Conservation (phyloP, 1,139 yeast species). For the Protomyces inundatus region DNA sequence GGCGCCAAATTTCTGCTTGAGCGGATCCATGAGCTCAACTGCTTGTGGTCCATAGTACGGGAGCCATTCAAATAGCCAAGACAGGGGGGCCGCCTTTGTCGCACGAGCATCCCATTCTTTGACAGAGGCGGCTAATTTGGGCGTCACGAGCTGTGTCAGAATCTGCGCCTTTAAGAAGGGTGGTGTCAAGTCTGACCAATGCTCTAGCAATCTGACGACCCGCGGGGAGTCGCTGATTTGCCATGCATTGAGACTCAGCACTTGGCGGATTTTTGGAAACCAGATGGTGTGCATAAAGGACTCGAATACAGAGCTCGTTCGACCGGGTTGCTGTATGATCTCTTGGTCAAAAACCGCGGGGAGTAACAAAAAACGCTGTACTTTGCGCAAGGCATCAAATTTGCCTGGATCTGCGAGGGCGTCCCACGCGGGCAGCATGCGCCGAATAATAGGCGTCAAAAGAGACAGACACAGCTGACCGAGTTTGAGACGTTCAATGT, state of each 20-base stretch:
- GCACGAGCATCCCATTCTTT: constrained; percentile 40
- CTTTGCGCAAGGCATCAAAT: constrained; percentile 6
- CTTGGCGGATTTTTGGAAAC: constrained; percentile 39
- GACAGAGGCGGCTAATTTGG: constrained; percentile 41
- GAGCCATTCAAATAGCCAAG: constrained; percentile 49
- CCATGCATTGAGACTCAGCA: constrained; percentile 33
- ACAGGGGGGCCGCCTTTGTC: constrained; percentile 11
- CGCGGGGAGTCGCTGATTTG: constrained; percentile 40
- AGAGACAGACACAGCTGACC: constrained; percentile 38
- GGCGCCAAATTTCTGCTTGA: constrained; percentile 38
- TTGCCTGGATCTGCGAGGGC: constrained; percentile 39
- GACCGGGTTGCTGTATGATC: constrained; percentile 28
- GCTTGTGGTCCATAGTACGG: constrained; percentile 37
- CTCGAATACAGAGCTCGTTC: constrained; percentile 37
- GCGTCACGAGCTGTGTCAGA: constrained; percentile 38
- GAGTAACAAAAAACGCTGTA: constrained; percentile 4
- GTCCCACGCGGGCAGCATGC: constrained; percentile 40
- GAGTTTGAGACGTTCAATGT: not conserved
- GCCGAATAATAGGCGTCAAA: constrained; percentile 36
- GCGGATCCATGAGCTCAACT: constrained; percentile 35
- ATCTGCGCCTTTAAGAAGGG: constrained; percentile 37
- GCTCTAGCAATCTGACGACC: constrained; percentile 40
- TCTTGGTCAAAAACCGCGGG: not conserved
- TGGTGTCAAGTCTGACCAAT: constrained; percentile 45
- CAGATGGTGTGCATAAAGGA: constrained; percentile 40